Evolutionary conservation across 306 rosid genomes (phyloP).

Genomic region (Cicer bijugum): DNA sequence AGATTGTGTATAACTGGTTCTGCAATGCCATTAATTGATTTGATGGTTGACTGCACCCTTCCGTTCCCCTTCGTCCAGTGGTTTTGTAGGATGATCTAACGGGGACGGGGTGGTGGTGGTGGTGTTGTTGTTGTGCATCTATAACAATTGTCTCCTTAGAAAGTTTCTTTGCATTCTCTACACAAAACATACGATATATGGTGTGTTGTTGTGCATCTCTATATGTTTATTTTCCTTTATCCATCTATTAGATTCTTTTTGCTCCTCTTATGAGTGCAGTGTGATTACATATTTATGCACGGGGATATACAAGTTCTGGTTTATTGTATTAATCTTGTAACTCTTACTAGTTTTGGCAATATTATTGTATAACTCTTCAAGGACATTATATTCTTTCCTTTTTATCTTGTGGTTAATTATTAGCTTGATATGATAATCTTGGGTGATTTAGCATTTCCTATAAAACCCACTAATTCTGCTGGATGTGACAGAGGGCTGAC

Average conservation of each 20-base stretch:
- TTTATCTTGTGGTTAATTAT: conserved; percentile 36
- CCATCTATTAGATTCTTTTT: conserved; percentile 34
- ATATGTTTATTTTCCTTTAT: conserved; percentile 25
- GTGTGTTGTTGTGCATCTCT: neutral
- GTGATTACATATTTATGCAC: conserved; percentile 21
- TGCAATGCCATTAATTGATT: conserved; percentile 50
- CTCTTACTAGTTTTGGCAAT: conserved; percentile 23
- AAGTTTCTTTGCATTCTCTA: conserved; percentile 34
- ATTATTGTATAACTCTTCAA: conserved; percentile 21
- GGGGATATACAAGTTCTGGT: conserved; percentile 17
- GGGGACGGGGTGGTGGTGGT: conserved; percentile 4
- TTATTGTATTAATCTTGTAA: conserved; percentile 34
- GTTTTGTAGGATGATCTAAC: conserved; percentile 25
- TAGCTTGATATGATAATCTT: conserved; percentile 32
- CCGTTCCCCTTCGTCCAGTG: conserved; percentile 20
- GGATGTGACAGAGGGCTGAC: conserved; percentile 89
- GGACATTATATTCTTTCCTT: conserved; percentile 36
- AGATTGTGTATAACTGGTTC: conserved; percentile 52
- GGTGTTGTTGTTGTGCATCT: neutral
- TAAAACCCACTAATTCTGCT: conserved; percentile 52
- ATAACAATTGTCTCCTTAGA: conserved; percentile 39
- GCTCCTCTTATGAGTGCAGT: conserved; percentile 14
- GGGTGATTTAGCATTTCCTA: conserved; percentile 40
- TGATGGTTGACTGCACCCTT: conserved; percentile 47
- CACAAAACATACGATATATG: neutral